Evolutionary conservation across 768 basidiomycete genomes (phyloP).

Genomic region (Calocybe cyanea): DNA sequence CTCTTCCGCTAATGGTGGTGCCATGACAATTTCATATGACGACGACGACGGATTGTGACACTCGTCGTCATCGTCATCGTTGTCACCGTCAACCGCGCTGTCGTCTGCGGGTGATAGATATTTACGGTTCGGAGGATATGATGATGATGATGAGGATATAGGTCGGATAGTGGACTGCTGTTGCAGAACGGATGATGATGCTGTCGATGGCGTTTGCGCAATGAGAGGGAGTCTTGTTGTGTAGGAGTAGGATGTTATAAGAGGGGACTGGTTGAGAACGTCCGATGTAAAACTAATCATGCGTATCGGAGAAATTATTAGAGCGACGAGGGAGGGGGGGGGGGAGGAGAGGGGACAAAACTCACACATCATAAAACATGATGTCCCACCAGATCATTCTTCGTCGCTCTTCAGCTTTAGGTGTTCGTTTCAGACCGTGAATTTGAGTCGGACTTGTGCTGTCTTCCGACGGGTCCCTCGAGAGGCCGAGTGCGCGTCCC

Average conservation of each 20-base stretch:
- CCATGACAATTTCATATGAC: too few species aligned
- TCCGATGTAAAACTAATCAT: slow-evolving; percentile 79
- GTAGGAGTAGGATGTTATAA: slow-evolving; percentile 52
- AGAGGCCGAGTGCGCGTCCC: slow-evolving; percentile 62
- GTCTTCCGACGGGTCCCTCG: slow-evolving; percentile 54
- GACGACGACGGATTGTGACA: too few species aligned
- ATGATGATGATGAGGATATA: neutral
- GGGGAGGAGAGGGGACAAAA: slow-evolving; percentile 15
- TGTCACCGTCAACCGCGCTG: neutral
- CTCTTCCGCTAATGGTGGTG: too few species aligned
- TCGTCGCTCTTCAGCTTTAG: slow-evolving; percentile 13
- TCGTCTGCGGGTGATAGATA: neutral
- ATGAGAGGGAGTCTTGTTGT: slow-evolving; percentile 54
- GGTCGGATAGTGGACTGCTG: neutral
- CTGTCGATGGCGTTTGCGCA: slow-evolving; percentile 22
- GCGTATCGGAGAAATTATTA: slow-evolving; percentile 2
- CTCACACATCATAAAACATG: slow-evolving; percentile 73
- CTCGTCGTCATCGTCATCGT: neutral
- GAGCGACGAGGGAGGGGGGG: slow-evolving; percentile 3
- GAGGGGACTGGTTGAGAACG: slow-evolving; percentile 56
- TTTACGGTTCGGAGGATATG: neutral
- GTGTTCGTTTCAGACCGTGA: slow-evolving; percentile 1
- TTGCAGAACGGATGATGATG: too few species aligned
- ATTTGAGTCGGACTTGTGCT: neutral
- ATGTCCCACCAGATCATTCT: slow-evolving; percentile 74